phyloP scores from a whole-genome alignment of 2,329 filamentous ascomycete species.

The Leptosphaerulina australis region DNA sequence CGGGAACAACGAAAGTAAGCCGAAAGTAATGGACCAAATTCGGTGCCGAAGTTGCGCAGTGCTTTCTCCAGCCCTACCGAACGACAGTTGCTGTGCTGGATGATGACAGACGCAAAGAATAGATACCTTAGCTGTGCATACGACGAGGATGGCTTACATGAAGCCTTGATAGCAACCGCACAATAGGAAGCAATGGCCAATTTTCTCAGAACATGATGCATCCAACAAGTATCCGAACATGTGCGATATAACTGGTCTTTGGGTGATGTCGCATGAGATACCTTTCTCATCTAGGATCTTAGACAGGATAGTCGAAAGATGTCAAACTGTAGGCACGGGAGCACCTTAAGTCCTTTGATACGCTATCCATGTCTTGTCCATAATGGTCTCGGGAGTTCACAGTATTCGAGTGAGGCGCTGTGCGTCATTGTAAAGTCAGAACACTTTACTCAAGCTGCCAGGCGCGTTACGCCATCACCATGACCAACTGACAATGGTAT shows the following conservation, averaged over 20 bases:
- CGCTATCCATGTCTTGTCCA: no score
- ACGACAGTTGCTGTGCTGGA: not conserved
- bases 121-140: not conserved
- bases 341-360: no score
- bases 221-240: not conserved
- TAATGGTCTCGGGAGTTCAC: no score
- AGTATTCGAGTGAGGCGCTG: no score
- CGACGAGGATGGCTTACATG: constrained; percentile 2
- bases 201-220: not conserved
- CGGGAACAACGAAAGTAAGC: constrained; percentile 3
- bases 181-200: not conserved
- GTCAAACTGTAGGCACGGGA: no score
- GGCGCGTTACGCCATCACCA: no score
- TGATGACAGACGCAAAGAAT: not conserved
- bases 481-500: no score
- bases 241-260: no score
- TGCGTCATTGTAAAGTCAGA: no score
- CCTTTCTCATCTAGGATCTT: not conserved
- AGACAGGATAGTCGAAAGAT: not conserved
- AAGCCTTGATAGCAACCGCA: not conserved
- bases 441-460: no score
- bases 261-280: not conserved
- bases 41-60: constrained; percentile 11
- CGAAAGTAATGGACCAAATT: not conserved
- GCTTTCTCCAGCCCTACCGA: constrained; percentile 4